Conservation (phyloP, 345 rosid species). For the Citrus unshiu region DNA sequence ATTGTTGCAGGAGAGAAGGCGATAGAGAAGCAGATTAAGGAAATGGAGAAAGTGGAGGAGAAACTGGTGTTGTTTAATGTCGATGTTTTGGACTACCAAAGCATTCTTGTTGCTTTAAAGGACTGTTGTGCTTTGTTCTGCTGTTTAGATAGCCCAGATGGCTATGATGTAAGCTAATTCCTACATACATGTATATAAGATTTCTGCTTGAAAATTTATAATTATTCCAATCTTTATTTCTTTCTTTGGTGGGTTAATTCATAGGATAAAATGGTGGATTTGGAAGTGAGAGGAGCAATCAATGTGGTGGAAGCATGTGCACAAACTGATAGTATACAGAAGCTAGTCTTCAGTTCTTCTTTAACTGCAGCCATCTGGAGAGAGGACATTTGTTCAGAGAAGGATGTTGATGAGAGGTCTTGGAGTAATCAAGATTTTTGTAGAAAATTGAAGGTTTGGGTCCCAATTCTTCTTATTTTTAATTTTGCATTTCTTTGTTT, state of each 20-base stretch:
- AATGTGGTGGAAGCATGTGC: constrained; percentile 90
- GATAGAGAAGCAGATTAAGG: constrained; percentile 57
- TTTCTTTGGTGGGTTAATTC: background rate
- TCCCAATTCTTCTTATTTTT: background rate
- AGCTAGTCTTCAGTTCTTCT: constrained; percentile 70
- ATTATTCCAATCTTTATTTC: background rate
- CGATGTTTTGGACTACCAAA: constrained; percentile 75
- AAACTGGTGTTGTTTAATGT: constrained; percentile 47
- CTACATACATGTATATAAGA: background rate
- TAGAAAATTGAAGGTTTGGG: constrained; percentile 61
- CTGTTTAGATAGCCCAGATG: constrained; percentile 62
- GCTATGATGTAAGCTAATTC: constrained; percentile 50
- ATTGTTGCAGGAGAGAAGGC: constrained; percentile 47
- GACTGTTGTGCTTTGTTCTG: constrained; percentile 71
- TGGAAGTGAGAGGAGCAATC: constrained; percentile 82
- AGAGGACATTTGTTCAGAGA: constrained; percentile 50
- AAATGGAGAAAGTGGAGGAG: constrained; percentile 57
- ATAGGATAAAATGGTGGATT: constrained; percentile 56
- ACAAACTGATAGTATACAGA: constrained; percentile 55
- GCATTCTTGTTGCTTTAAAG: constrained; percentile 66
- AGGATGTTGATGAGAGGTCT: constrained; percentile 71
- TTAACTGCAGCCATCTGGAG: constrained; percentile 82
- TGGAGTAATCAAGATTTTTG: constrained; percentile 81
- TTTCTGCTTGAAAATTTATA: background rate
- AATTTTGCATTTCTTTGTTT: background rate